These are phyloP conservation scores for Gaertneriomyces sp. DNA, from an alignment of 192 early-diverging fungal genomes.

Conservation along the genomic window DNA sequence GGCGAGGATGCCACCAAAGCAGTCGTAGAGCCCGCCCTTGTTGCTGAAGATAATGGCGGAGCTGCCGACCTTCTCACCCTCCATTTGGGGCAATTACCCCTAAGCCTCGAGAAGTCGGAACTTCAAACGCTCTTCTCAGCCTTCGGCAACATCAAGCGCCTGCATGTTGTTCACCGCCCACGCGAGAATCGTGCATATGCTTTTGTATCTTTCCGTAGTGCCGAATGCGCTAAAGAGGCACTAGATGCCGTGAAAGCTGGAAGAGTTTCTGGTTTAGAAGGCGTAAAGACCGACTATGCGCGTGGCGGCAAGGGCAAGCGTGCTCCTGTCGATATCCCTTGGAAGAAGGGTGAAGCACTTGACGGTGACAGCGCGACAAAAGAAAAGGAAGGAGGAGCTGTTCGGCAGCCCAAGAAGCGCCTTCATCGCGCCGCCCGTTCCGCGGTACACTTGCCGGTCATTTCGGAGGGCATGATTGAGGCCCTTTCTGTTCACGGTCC, in stretches of 20 bases:
- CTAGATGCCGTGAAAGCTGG: constrained; percentile 19
- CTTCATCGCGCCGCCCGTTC: constrained; percentile 1
- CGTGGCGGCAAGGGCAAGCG: constrained; percentile 24
- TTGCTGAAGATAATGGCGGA: constrained; percentile 12
- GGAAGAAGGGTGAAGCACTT: constrained; percentile 29
- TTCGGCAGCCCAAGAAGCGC: constrained; percentile 3
- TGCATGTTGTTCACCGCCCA: constrained; percentile 41
- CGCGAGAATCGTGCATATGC: constrained; percentile 41
- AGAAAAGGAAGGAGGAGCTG: not conserved
- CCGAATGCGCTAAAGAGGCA: constrained; percentile 21
- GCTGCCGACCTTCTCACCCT: constrained; percentile 25
- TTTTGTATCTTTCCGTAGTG: constrained; percentile 41
- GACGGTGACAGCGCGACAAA: constrained; percentile 7
- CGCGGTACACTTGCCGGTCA: constrained; percentile 5
- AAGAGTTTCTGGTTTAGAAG: constrained; percentile 39
- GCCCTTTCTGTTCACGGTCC: constrained; percentile 17
- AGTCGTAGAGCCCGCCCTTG: not conserved
- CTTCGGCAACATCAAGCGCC: constrained; percentile 34
- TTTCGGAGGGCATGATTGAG: constrained; percentile 5
- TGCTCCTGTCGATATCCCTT: constrained; percentile 7
- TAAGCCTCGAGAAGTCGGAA: constrained; percentile 38
- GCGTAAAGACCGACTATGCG: constrained; percentile 42
- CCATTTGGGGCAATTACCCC: constrained; percentile 39
- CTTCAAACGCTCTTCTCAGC: constrained; percentile 34
- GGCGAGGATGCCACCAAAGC: not conserved